These are phyloP conservation scores for Talaromyces sp. DNA, from an alignment of 2,329 filamentous ascomycete genomes.

Conservation along the genomic window DNA sequence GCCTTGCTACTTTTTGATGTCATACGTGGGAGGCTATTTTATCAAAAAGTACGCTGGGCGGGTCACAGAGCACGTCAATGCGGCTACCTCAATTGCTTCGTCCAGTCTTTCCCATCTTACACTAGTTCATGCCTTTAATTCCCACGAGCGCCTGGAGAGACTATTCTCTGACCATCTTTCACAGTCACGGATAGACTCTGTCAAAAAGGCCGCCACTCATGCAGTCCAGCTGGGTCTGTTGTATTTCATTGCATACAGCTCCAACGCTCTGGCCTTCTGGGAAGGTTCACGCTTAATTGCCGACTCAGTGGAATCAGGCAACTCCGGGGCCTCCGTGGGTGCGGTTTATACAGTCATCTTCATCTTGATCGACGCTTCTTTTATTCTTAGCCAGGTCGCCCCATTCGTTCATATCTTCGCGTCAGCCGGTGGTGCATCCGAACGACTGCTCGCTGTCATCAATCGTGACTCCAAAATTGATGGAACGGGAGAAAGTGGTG, in stretches of 20 bases:
- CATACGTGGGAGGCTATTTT: constrained; percentile 37
- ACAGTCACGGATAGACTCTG: constrained; percentile 46
- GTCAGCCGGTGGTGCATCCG: constrained; percentile 13
- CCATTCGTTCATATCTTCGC: constrained; percentile 30
- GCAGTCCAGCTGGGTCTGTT: constrained; percentile 55
- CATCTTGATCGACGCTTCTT: constrained; percentile 30
- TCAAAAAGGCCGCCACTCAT: constrained; percentile 52
- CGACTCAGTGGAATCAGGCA: constrained; percentile 27
- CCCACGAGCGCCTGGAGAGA: constrained; percentile 34
- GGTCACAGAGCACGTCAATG: constrained; percentile 47
- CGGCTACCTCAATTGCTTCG: constrained; percentile 55
- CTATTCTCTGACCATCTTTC: constrained; percentile 54
- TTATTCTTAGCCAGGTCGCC: constrained; percentile 32
- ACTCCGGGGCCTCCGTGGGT: constrained; percentile 24
- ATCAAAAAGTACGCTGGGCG: constrained; percentile 40
- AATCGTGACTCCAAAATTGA: constrained; percentile 15
- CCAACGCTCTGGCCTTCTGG: constrained; percentile 62
- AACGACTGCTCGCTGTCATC: constrained; percentile 14
- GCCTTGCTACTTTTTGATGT: constrained; percentile 35
- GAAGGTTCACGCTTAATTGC: constrained; percentile 54
- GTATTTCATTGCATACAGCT: constrained; percentile 62
- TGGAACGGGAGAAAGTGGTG: constrained; percentile 6
- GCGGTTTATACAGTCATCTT: constrained; percentile 36
- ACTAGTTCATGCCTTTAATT: constrained; percentile 57
- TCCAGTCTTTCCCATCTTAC: constrained; percentile 53